These are phyloP conservation scores for Flaveria floridana DNA, from an alignment of 140 eudicot genomes.

Conservation along the genomic window DNA sequence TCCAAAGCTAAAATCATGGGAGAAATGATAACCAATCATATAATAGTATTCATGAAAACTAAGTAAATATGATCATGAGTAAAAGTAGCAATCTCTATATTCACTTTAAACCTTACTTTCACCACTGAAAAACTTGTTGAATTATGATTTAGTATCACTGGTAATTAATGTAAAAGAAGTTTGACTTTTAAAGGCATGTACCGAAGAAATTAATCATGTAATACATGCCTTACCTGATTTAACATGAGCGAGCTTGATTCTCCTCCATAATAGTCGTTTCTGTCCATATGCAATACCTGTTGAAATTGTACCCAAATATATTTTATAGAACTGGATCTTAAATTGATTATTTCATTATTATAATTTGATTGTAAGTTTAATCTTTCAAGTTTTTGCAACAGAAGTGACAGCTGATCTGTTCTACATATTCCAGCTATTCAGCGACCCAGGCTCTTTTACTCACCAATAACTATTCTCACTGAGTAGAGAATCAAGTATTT, in stretches of 20 bases:
- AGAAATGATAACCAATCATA: conserved; percentile 8
- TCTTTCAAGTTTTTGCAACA: conserved; percentile 7
- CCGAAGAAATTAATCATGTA: neutral
- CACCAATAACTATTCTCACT: neutral
- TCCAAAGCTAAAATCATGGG: conserved; percentile 62
- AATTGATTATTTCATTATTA: neutral
- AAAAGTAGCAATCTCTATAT: conserved; percentile 18
- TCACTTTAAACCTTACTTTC: conserved; percentile 15
- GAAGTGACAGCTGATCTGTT: neutral
- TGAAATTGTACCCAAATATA: conserved; percentile 19
- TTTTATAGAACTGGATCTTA: conserved; percentile 6
- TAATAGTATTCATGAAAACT: neutral
- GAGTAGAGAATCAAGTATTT: neutral
- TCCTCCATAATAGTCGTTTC: conserved; percentile 87
- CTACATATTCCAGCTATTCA: neutral
- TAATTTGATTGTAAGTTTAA: neutral
- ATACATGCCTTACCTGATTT: conserved; percentile 53
- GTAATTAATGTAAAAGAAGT: neutral
- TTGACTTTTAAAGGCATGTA: neutral
- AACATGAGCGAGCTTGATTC: conserved; percentile 74
- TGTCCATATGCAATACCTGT: conserved; percentile 90
- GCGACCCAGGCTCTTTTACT: neutral
- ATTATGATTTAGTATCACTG: neutral
- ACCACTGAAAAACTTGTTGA: neutral
- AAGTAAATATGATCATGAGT: conserved; percentile 8